Evolutionary conservation across 2,329 filamentous ascomycete genomes (phyloP), one percentile per base, ranked within the genome.

Genomic region (Dothistroma septosporum): DNA sequence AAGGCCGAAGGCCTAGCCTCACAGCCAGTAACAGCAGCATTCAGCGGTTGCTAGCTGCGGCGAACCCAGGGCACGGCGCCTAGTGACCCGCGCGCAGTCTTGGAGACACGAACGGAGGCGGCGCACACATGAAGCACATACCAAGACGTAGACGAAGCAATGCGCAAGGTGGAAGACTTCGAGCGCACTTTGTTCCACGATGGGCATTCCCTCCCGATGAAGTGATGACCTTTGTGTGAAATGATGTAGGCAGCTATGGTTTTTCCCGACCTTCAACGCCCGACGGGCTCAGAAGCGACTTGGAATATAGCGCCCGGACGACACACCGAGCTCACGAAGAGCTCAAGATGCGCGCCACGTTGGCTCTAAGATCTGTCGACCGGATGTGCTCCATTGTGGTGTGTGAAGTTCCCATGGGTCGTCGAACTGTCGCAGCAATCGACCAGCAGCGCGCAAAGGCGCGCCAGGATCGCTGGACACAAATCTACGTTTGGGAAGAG

Each of bases 311-410:
- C 84, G 84, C 83, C 87, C 82, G 80, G 80, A 78, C 78, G 78
- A 75, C 71, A 75, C 78, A 80, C 83, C 82, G 83, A 85, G 84
- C 84, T 91, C 87, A 88, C 83, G 73, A 78, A 83, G 87, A 72
- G 64, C 66, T 70, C 70, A 71, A 79, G 75, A 77, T 77, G 77
- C 81, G 64, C 59, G 68, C 64, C 66, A 47, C 65, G 78, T 77
- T 94, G 84, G 73, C 77, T 96, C 88, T 95, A 77, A 90, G 88
- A 94, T 87, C 90, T 94, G 92, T 96, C 91, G 89, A 92, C 90
- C 86, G 88, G 89, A 92, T 78, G 91, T 89, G 88, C 92, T 85
- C 89, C 91, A 87, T 77, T 72, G 73, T 69, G 66, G 84, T 87
- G 37, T 58, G 57, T 61, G 66, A 64, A 90, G 88, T 87, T 87